These are phyloP conservation scores for Phyllachora maydis DNA, from an alignment of 2,329 filamentous ascomycete species.

Conservation along the genomic window DNA sequence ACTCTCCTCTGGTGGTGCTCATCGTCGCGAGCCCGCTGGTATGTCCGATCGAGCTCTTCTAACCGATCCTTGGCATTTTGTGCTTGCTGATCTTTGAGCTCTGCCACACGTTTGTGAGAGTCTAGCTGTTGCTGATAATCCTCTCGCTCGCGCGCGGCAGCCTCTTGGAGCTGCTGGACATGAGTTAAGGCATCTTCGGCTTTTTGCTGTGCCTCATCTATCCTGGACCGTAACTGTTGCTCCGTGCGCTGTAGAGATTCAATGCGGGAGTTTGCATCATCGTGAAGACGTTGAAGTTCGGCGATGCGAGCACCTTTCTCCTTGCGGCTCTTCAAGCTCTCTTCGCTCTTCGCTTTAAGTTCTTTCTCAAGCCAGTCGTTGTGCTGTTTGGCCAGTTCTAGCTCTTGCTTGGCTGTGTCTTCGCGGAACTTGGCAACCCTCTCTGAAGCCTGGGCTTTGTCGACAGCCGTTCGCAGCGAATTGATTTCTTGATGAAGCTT, in stretches of 20 bases:
- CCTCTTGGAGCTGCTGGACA: slow-evolving; percentile 71
- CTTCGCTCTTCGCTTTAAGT: slow-evolving; percentile 71
- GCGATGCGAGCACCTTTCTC: slow-evolving; percentile 83
- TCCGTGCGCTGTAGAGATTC: slow-evolving; percentile 66
- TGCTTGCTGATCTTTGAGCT: slow-evolving; percentile 60
- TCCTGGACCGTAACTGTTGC: slow-evolving; percentile 55
- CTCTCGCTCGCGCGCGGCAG: slow-evolving; percentile 63
- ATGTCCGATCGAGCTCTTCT: slow-evolving; percentile 42
- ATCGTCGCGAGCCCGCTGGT: slow-evolving; percentile 45
- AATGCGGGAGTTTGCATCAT: slow-evolving; percentile 60
- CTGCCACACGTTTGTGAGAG: slow-evolving; percentile 57
- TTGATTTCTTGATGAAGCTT: slow-evolving; percentile 69
- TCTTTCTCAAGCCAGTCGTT: slow-evolving; percentile 88
- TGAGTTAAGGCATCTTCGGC: slow-evolving; percentile 66
- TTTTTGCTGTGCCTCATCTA: slow-evolving; percentile 72
- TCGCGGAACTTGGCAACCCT: slow-evolving; percentile 78
- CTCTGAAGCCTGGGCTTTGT: slow-evolving; percentile 59
- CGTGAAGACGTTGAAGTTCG: slow-evolving; percentile 71
- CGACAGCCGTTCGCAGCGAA: slow-evolving; percentile 61
- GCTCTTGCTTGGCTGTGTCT: slow-evolving; percentile 73
- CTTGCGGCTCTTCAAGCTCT: slow-evolving; percentile 78
- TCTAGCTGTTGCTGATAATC: slow-evolving; percentile 76
- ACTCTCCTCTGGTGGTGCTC: slow-evolving; percentile 38
- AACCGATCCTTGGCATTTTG: slow-evolving; percentile 51
- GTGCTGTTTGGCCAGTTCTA: slow-evolving; percentile 73